Evolutionary conservation across 164 flowering plant species (phyloP).

Genomic region (Vitis labrusca): DNA sequence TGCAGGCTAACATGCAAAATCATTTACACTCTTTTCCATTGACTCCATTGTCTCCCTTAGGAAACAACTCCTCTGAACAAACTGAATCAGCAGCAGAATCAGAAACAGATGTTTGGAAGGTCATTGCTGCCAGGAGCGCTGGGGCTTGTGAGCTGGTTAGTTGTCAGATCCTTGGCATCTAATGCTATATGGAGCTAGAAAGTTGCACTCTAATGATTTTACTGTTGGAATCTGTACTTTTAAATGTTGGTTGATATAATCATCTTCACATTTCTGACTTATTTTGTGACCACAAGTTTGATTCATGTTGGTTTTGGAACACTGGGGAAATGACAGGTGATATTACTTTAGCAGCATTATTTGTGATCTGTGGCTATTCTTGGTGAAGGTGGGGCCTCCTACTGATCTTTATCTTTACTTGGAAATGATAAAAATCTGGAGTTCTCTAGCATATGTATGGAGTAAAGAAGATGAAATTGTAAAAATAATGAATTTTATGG

Average conservation of each 20-base stretch:
- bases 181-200: slow-evolving; percentile 2
- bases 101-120: slow-evolving; percentile 46
- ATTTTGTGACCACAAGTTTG: not conserved
- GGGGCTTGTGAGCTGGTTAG: slow-evolving; percentile 63
- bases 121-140: slow-evolving; percentile 40
- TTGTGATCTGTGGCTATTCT: too few species aligned
- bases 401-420: too few species aligned
- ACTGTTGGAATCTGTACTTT: not conserved
- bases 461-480: too few species aligned
- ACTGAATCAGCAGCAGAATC: slow-evolving; percentile 20
- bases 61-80: slow-evolving; percentile 15
- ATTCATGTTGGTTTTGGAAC: not conserved
- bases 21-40: slow-evolving; percentile 22
- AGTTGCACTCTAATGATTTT: not conserved
- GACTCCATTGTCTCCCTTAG: slow-evolving; percentile 12
- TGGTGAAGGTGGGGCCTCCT: too few species aligned
- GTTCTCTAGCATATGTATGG: too few species aligned
- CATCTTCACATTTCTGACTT: too few species aligned
- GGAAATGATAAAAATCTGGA: too few species aligned
- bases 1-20: slow-evolving; percentile 46
- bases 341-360: too few species aligned
- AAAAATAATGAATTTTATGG: too few species aligned
- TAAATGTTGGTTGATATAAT: not conserved
- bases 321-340: too few species aligned
- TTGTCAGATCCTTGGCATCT: slow-evolving; percentile 64